Conservation (phyloP, 306 rosid genomes). For the Dryas alaskensis region DNA sequence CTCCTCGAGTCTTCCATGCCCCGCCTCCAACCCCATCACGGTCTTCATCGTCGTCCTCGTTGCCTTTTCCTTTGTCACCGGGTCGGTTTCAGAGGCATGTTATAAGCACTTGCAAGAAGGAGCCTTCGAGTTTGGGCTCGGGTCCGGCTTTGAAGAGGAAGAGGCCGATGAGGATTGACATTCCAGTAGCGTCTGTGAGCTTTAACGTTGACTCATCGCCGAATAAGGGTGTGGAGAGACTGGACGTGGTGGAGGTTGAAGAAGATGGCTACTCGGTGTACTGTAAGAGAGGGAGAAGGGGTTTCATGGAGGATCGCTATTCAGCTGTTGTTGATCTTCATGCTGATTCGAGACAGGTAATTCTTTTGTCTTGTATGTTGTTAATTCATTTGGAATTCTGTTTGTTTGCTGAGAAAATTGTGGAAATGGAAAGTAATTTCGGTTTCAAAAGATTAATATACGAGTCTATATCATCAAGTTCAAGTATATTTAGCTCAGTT, state of each 20-base stretch:
- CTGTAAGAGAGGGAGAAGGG: slow-evolving; percentile 52
- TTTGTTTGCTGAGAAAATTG: slow-evolving; percentile 9
- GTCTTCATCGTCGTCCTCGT: slow-evolving; percentile 1
- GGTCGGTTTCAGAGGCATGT: slow-evolving; percentile 15
- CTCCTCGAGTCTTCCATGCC: slow-evolving; percentile 34
- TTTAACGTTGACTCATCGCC: slow-evolving; percentile 25
- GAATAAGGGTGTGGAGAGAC: slow-evolving; percentile 13
- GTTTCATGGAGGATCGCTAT: slow-evolving; percentile 48
- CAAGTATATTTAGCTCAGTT: too few species aligned
- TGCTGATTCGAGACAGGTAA: slow-evolving; percentile 44
- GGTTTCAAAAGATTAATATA: too few species aligned
- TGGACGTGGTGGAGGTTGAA: slow-evolving; percentile 45
- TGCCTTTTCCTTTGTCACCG: slow-evolving; percentile 6
- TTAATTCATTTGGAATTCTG: background rate
- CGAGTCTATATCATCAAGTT: too few species aligned
- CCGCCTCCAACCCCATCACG: slow-evolving; percentile 17
- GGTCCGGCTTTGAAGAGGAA: slow-evolving; percentile 38
- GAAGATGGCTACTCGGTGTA: slow-evolving; percentile 45
- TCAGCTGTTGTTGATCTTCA: slow-evolving; percentile 36
- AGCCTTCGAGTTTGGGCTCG: slow-evolving; percentile 16
- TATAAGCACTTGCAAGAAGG: background rate
- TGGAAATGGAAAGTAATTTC: background rate
- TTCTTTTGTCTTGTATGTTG: background rate
- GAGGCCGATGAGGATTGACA: slow-evolving; percentile 42
- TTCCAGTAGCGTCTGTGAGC: slow-evolving; percentile 24